These are phyloP conservation scores for Globisporangium cylindrosporum DNA, from an alignment of 352 stramenopile genomes.

Conservation along the genomic window DNA sequence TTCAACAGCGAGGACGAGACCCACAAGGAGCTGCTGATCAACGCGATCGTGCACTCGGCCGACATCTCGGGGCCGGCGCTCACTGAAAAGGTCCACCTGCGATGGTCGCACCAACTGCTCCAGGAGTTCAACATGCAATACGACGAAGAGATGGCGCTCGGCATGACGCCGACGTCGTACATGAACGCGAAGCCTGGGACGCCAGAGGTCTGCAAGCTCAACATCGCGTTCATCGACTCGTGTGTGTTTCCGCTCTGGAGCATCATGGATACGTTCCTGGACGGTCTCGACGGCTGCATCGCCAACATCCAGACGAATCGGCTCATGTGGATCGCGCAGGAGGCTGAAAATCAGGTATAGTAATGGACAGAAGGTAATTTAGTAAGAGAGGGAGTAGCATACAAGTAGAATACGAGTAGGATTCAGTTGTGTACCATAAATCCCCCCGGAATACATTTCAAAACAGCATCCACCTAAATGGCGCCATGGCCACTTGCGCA, in stretches of 20 bases:
- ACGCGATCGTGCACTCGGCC: slow-evolving; percentile 74
- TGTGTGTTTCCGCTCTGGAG: slow-evolving; percentile 84
- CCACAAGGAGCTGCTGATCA: slow-evolving; percentile 64
- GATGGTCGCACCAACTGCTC: slow-evolving; percentile 64
- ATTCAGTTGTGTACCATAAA: background rate
- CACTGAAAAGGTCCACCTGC: slow-evolving; percentile 43
- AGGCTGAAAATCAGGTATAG: slow-evolving; percentile 20
- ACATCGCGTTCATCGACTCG: slow-evolving; percentile 81
- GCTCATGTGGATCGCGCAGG: slow-evolving; percentile 43
- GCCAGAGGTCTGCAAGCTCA: slow-evolving; percentile 66
- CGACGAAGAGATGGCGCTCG: slow-evolving; percentile 60
- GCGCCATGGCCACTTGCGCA: too few species aligned
- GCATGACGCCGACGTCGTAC: slow-evolving; percentile 66
- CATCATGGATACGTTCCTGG: slow-evolving; percentile 60
- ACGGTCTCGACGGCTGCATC: slow-evolving; percentile 54
- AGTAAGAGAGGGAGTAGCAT: background rate
- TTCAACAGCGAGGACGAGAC: slow-evolving; percentile 51
- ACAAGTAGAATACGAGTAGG: background rate
- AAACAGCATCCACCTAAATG: too few species aligned
- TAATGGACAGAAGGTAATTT: background rate
- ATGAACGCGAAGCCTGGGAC: slow-evolving; percentile 69
- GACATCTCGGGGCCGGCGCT: slow-evolving; percentile 79
- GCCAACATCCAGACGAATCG: slow-evolving; percentile 70
- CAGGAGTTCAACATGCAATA: slow-evolving; percentile 86
- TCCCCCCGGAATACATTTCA: too few species aligned